Percentiles rank a stretch among this genome's conserved stretches.
phyloP scores from a whole-genome alignment of 2,329 filamentous ascomycete genomes.

The Aspergillus hiratsukae region DNA sequence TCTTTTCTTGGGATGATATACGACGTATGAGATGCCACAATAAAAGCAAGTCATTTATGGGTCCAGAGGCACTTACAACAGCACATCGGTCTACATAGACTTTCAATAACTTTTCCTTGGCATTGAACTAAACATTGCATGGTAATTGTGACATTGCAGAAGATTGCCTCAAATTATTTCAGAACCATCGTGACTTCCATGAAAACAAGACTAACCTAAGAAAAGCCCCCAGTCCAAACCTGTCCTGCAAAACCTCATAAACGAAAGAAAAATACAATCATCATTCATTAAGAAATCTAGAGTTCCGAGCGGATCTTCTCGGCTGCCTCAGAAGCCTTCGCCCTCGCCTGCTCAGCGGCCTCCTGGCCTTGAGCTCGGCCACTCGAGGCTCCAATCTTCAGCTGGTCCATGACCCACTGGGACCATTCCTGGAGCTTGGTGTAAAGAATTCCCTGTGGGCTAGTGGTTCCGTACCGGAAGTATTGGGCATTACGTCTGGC shows the following conservation, averaged over 20 bases:
- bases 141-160: background rate
- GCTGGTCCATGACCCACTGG: slow-evolving; percentile 47
- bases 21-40: background rate
- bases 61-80: background rate
- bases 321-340: slow-evolving; percentile 50
- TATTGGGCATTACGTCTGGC: slow-evolving; percentile 70
- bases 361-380: slow-evolving; percentile 47
- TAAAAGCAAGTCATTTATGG: background rate
- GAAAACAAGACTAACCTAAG: background rate
- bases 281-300: slow-evolving; percentile 13
- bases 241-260: slow-evolving; percentile 2
- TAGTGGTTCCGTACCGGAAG: slow-evolving; percentile 70
- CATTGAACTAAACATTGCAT: background rate
- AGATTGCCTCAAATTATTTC: background rate
- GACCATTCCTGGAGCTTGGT: slow-evolving; percentile 54
- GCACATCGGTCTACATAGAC: background rate
- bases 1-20: background rate
- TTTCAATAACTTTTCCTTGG: background rate
- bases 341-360: slow-evolving; percentile 41
- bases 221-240: background rate
- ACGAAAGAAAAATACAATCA: slow-evolving; percentile 1
- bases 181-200: background rate
- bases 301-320: slow-evolving; percentile 29
- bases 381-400: slow-evolving; percentile 46
- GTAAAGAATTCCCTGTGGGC: slow-evolving; percentile 61